These are phyloP conservation scores for Phytophthora brassicae DNA, from an alignment of 352 stramenopile species.

Conservation along the genomic window DNA sequence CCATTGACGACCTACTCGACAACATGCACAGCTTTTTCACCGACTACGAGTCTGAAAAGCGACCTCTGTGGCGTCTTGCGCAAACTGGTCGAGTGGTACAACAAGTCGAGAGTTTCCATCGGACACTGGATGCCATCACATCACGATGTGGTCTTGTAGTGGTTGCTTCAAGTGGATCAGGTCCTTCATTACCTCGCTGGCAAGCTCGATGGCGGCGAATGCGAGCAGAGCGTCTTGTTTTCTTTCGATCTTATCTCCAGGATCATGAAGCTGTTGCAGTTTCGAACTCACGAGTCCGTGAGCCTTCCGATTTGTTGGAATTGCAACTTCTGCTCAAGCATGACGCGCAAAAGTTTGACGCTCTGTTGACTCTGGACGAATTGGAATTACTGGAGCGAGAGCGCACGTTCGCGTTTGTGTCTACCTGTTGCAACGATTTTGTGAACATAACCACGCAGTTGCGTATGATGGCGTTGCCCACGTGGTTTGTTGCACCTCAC, in stretches of 20 bases:
- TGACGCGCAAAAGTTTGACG: constrained; percentile 26
- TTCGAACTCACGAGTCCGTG: constrained; percentile 12
- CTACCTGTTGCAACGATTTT: constrained; percentile 11
- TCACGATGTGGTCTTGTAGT: constrained; percentile 30
- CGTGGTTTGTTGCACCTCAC: constrained; percentile 37
- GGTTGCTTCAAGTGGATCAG: constrained; percentile 1
- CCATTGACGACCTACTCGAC: constrained; percentile 29
- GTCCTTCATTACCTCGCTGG: constrained; percentile 27
- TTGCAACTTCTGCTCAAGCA: constrained; percentile 31
- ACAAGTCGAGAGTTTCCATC: constrained; percentile 38
- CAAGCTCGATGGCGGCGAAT: constrained; percentile 37
- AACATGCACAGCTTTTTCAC: constrained; percentile 36
- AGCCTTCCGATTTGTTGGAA: constrained; percentile 30
- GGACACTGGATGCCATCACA: constrained; percentile 34
- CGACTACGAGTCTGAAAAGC: constrained; percentile 27
- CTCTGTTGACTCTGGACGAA: constrained; percentile 29
- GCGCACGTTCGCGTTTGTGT: constrained; percentile 28
- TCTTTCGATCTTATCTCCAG: constrained; percentile 28
- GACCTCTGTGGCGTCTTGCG: constrained; percentile 31
- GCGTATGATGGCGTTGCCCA: constrained; percentile 24
- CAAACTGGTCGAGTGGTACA: constrained; percentile 39
- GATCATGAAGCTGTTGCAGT: constrained; percentile 14
- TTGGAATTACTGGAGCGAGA: constrained; percentile 21
- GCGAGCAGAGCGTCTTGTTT: constrained; percentile 33
- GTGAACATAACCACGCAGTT: constrained; percentile 19